These are phyloP conservation scores for Eimeria falciformis DNA, from an alignment of 169 alveolate genomes.

Conservation along the genomic window DNA sequence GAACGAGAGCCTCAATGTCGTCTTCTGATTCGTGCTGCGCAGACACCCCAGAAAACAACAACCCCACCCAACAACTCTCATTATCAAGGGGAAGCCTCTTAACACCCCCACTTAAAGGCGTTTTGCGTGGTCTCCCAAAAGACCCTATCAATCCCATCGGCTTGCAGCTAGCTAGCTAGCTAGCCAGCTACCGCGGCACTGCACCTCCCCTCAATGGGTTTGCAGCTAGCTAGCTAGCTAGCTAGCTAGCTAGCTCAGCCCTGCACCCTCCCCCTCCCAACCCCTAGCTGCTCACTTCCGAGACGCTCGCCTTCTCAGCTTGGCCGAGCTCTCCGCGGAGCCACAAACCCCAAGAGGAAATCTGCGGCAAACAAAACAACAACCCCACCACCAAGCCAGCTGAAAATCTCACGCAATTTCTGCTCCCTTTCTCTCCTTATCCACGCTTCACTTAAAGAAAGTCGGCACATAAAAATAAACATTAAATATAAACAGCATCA, in stretches of 20 bases:
- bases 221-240: neutral
- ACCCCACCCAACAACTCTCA: neutral
- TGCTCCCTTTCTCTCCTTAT: too few relatives aligned
- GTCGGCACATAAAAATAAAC: neutral
- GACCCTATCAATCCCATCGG: neutral
- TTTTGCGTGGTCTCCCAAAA: neutral
- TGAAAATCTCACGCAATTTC: too few relatives aligned
- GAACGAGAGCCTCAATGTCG: constrained; percentile 18
- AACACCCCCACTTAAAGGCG: neutral
- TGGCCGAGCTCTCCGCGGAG: neutral
- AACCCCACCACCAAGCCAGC: too few relatives aligned
- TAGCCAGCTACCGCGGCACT: neutral
- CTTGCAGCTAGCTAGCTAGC: neutral
- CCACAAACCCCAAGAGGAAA: constrained; percentile 33
- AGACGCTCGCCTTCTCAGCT: neutral
- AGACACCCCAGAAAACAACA: neutral
- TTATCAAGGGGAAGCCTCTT: neutral
- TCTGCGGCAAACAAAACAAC: neutral
- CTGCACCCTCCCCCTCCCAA: neutral
- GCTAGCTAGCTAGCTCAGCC: neutral
- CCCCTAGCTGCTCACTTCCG: neutral
- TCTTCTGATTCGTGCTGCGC: neutral
- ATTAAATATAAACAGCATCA: neutral
- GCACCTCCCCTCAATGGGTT: neutral
- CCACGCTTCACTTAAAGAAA: too few relatives aligned